Evolutionary conservation across 2,329 filamentous ascomycete genomes (phyloP).

Genomic region (Endoconidiophora laricicola): DNA sequence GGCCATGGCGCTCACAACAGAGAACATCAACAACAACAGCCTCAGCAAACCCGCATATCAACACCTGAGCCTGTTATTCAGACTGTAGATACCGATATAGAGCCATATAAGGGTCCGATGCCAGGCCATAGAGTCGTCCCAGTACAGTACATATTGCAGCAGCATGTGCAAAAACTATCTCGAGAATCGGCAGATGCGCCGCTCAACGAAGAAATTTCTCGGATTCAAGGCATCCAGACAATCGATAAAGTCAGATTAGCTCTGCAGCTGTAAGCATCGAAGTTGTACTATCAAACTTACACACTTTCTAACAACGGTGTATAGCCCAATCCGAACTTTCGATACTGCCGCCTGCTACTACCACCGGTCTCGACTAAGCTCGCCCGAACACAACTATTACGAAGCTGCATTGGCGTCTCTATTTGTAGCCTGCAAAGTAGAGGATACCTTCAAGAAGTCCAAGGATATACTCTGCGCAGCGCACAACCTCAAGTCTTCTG

Average conservation of each 20-base stretch:
- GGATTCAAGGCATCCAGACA: constrained; percentile 73
- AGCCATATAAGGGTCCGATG: constrained; percentile 23
- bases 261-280: constrained; percentile 51
- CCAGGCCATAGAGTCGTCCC: constrained; percentile 33
- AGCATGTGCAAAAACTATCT: constrained; percentile 57
- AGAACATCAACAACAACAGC: constrained; percentile 4
- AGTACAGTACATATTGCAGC: constrained; percentile 66
- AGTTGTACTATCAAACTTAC: constrained; percentile 11
- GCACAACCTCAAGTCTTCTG: constrained; percentile 63
- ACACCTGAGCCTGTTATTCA: constrained; percentile 7
- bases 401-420: constrained; percentile 79
- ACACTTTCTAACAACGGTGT: not conserved
- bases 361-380: constrained; percentile 78
- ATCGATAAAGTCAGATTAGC: constrained; percentile 71
- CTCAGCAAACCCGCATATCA: not conserved
- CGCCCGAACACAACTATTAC: constrained; percentile 72
- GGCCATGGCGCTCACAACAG: not conserved
- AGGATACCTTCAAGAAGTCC: constrained; percentile 95
- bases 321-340: constrained; percentile 73
- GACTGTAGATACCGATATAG: constrained; percentile 7
- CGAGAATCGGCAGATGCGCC: constrained; percentile 56
- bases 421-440: constrained; percentile 90
- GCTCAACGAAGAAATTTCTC: constrained; percentile 55
- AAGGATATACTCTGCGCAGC: constrained; percentile 81
- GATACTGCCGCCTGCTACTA: constrained; percentile 86